These are phyloP conservation scores for Linnemannia zychae DNA, from an alignment of 192 early-diverging fungal species.

Conservation along the genomic window DNA sequence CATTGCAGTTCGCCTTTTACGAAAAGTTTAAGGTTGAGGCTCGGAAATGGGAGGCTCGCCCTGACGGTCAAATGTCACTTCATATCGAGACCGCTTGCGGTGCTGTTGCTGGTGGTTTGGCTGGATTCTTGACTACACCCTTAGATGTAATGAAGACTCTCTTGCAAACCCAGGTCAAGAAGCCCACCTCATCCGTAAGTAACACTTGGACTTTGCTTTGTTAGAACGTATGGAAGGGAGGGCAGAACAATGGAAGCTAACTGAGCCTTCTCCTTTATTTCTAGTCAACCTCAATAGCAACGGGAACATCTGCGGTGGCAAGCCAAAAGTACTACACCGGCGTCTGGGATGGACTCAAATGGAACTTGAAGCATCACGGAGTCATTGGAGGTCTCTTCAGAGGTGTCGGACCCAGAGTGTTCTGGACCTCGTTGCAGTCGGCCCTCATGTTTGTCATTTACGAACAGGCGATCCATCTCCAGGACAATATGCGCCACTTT, in stretches of 20 bases:
- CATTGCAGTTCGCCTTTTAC: conserved; percentile 72
- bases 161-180: conserved; percentile 66
- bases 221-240: not conserved
- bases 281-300: conserved; percentile 28
- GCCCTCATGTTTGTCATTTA: conserved; percentile 83
- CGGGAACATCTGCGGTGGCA: conserved; percentile 4
- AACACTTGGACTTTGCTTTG: not conserved
- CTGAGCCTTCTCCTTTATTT: not conserved
- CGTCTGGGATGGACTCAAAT: conserved; percentile 67
- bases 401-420: conserved; percentile 80
- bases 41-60: conserved; percentile 42
- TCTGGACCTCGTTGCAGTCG: conserved; percentile 78
- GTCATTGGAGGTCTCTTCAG: conserved; percentile 73
- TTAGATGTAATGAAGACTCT: conserved; percentile 72
- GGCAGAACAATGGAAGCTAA: not conserved
- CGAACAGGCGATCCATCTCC: conserved; percentile 68
- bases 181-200: conserved; percentile 30
- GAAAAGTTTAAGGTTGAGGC: conserved; percentile 71
- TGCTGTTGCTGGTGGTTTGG: conserved; percentile 68
- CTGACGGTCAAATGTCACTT: conserved; percentile 60
- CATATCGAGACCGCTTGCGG: conserved; percentile 63
- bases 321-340: conserved; percentile 64
- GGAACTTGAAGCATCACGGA: conserved; percentile 70
- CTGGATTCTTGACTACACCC: conserved; percentile 70
- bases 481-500: conserved; percentile 58